Conservation (phyloP, 768 basidiomycete genomes). For the Mycena leptocephala region DNA sequence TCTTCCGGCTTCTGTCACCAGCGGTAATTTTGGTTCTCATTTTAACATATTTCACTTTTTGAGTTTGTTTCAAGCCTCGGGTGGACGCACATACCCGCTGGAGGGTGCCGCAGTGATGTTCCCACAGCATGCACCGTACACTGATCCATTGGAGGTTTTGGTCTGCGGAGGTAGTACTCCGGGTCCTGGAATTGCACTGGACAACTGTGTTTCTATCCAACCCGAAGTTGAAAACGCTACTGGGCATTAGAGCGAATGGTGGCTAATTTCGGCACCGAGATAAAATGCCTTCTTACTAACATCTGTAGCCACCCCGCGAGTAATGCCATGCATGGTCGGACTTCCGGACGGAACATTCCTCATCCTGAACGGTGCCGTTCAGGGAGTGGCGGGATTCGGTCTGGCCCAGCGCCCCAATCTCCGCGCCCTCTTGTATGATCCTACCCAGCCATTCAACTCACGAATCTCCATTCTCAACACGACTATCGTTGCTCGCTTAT, state of each 20-base stretch:
- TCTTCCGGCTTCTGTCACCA: slow-evolving; percentile 81
- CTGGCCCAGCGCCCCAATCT: slow-evolving; percentile 65
- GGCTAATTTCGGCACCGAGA: neutral
- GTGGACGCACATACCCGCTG: slow-evolving; percentile 85
- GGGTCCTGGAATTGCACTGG: slow-evolving; percentile 66
- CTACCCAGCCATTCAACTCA: slow-evolving; percentile 59
- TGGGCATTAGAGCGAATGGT: slow-evolving; percentile 91
- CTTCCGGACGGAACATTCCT: slow-evolving; percentile 75
- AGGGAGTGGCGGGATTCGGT: slow-evolving; percentile 74
- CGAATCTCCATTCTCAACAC: slow-evolving; percentile 68
- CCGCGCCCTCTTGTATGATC: slow-evolving; percentile 70
- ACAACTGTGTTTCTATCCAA: slow-evolving; percentile 80
- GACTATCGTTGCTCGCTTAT: slow-evolving; percentile 69
- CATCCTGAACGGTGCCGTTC: slow-evolving; percentile 72
- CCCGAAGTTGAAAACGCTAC: slow-evolving; percentile 76
- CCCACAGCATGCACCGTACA: slow-evolving; percentile 83
- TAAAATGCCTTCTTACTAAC: too few relatives aligned
- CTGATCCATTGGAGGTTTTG: slow-evolving; percentile 77
- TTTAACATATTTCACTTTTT: neutral
- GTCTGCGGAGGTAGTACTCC: slow-evolving; percentile 85
- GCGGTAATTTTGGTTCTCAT: slow-evolving; percentile 55
- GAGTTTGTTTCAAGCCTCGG: slow-evolving; percentile 59
- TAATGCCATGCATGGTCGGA: slow-evolving; percentile 80
- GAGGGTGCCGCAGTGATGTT: slow-evolving; percentile 81
- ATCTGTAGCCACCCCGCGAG: slow-evolving; percentile 73